Evolutionary conservation across 78 protist species (phyloP), one percentile per base, ranked within the genome.

Genomic region (Dictyostelium purpureum): DNA sequence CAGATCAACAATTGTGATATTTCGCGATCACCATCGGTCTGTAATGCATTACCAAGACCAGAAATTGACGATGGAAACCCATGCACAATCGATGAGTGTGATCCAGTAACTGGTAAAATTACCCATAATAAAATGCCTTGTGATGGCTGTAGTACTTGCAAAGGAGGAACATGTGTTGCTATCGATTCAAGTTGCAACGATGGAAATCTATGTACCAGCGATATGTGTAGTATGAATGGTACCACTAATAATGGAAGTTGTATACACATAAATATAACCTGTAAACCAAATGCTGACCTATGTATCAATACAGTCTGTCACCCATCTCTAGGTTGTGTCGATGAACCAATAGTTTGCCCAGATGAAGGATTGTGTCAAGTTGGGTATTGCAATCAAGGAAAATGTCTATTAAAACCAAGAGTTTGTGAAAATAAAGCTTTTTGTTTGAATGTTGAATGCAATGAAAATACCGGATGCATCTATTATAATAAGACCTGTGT

Each of bases 221-320:
- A 85, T 19, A 5, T 14, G 18, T 85, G 92, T 47, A 21, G 19
- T 2, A 31, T 2, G 1, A 38, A 37, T 40, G n/a, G n/a, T n/a
- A n/a, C n/a, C n/a, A n/a, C n/a, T n/a, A n/a, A n/a, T n/a, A 47
- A 65, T 16, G 85, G 85, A 4, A 77, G 21, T 26, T 85, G 80
- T 47, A 21, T 4, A 1, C n/a, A 73, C 5, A 73, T 61, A 6
- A 14, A 37, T 6, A 33, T 59, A 0, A 3, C 4, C 4, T 79
- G 89, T 35, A 54, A 79, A 28, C 73, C 35, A 18, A 54, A 54
- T 1, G 3, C 19, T 0, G 51, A 77, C 49, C 59, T 43, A 3
- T 90, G 94, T 51, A 90, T 78, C 49, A 49, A 45, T 2, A 76
- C 76, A 59, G n/a, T 9, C 19, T 88, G 94, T 57, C 28, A 77